Conservation (phyloP, 2,329 filamentous ascomycete genomes). For the Ophiognomonia clavigignenti-juglandacearum region DNA sequence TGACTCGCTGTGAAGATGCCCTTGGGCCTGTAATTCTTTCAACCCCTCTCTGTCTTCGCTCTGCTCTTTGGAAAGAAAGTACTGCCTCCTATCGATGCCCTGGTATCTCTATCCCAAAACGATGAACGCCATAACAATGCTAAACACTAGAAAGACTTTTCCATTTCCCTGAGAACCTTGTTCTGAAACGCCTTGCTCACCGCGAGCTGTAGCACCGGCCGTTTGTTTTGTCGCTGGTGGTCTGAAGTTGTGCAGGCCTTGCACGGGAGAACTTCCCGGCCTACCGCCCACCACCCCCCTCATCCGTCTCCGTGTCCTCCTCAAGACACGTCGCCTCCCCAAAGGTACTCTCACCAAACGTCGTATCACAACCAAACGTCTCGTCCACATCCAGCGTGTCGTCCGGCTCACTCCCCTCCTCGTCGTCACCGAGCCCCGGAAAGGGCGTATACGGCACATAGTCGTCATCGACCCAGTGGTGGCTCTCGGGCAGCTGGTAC, state of each 20-base stretch:
- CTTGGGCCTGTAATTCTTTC: background rate
- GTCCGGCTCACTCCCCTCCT: slow-evolving; percentile 49
- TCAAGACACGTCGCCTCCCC: slow-evolving; percentile 28
- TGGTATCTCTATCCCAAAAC: slow-evolving; percentile 14
- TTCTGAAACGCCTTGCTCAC: background rate
- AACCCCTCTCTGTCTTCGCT: slow-evolving; percentile 10
- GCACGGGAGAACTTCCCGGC: too few relatives aligned
- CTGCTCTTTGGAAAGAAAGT: slow-evolving; percentile 1
- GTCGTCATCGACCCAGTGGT: slow-evolving; percentile 79
- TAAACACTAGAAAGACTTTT: slow-evolving; percentile 1
- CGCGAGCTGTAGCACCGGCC: too few relatives aligned
- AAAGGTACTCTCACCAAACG: background rate
- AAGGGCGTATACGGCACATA: slow-evolving; percentile 79
- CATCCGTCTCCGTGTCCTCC: slow-evolving; percentile 25
- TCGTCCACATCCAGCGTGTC: slow-evolving; percentile 42
- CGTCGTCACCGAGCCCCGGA: slow-evolving; percentile 59
- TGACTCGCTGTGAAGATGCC: background rate
- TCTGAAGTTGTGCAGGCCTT: too few relatives aligned
- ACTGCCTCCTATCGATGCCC: slow-evolving; percentile 5
- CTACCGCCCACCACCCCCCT: slow-evolving; percentile 15
- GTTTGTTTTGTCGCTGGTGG: too few relatives aligned
- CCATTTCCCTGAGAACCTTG: background rate
- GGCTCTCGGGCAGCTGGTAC: slow-evolving; percentile 83
- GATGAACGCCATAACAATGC: slow-evolving; percentile 13
- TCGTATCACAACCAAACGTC: slow-evolving; percentile 4